phyloP scores from a whole-genome alignment of 1,139 yeast species.

The Hansenula lynferdii region DNA sequence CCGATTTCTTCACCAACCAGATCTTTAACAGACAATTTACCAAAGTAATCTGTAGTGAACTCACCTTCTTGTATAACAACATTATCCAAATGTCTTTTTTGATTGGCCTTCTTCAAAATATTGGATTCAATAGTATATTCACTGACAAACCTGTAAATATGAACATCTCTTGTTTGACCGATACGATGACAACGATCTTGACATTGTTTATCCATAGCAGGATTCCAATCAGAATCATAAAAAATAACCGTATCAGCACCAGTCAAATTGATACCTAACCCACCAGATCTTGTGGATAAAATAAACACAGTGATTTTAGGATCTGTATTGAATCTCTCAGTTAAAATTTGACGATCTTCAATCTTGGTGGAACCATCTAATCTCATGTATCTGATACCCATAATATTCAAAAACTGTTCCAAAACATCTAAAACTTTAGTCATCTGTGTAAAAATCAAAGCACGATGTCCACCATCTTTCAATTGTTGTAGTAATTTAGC shows the following conservation, averaged over 20 bases:
- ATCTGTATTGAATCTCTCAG: conserved; percentile 90
- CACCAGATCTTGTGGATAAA: conserved; percentile 94
- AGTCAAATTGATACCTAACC: conserved; percentile 92
- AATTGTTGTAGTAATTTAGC: conserved; percentile 72
- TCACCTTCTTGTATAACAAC: conserved; percentile 98
- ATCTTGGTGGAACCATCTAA: conserved; percentile 97
- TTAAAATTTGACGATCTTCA: conserved; percentile 91
- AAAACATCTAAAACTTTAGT: conserved; percentile 90
- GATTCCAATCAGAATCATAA: conserved; percentile 99
- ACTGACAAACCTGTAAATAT: conserved; percentile 91
- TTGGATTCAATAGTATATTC: conserved; percentile 96
- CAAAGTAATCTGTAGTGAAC: conserved; percentile 94
- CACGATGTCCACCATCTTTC: conserved; percentile 86
- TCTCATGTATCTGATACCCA: conserved; percentile 92
- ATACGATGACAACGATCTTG: conserved; percentile 99
- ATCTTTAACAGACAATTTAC: conserved; percentile 85
- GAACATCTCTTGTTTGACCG: conserved; percentile 97
- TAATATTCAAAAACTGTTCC: conserved; percentile 90
- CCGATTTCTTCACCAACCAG: conserved; percentile 49
- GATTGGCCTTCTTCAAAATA: conserved; percentile 90
- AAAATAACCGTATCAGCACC: conserved; percentile 99
- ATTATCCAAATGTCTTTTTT: conserved; percentile 90
- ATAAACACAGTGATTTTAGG: conserved; percentile 86
- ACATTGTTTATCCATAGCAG: conserved; percentile 99
- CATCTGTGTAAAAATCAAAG: conserved; percentile 97